Percentiles rank a stretch among this genome's conserved stretches.
phyloP scores from a whole-genome alignment of 2,329 filamentous ascomycete genomes.

The Gaeumannomyces sp. region DNA sequence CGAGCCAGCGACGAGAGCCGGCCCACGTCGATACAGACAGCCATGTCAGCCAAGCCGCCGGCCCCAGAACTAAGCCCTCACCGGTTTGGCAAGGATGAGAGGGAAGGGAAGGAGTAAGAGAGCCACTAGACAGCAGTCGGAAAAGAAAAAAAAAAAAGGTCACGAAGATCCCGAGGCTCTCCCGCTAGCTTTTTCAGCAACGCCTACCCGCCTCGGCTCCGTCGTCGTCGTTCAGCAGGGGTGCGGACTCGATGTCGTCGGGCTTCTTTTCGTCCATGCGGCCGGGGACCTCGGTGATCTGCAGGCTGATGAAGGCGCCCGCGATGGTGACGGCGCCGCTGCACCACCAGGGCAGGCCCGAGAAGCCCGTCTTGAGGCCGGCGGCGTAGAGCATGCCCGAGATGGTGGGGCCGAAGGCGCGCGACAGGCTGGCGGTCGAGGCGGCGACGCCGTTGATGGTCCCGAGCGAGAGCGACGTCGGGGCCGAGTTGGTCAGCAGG shows the following conservation, averaged over 20 bases:
- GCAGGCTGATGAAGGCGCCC: slow-evolving; percentile 69
- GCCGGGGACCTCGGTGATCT: slow-evolving; percentile 60
- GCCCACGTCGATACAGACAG: not conserved
- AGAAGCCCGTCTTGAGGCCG: slow-evolving; percentile 74
- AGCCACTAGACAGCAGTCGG: too few relatives aligned
- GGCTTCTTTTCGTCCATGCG: slow-evolving; percentile 32
- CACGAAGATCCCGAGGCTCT: too few relatives aligned
- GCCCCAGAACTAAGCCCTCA: too few relatives aligned
- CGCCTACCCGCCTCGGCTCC: not conserved
- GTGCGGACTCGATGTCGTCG: slow-evolving; percentile 31
- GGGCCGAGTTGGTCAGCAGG: slow-evolving; percentile 80
- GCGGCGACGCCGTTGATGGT: slow-evolving; percentile 90
- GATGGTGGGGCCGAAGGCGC: slow-evolving; percentile 82
- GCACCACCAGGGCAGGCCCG: slow-evolving; percentile 90
- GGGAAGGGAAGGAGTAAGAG: too few relatives aligned
- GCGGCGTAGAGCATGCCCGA: slow-evolving; percentile 79
- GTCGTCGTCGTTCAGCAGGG: slow-evolving; percentile 3
- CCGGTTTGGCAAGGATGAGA: too few relatives aligned
- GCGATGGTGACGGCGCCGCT: slow-evolving; percentile 69
- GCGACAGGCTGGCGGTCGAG: slow-evolving; percentile 81
- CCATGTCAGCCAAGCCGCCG: too few relatives aligned
- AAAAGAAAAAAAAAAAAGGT: too few relatives aligned
- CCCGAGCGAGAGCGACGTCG: slow-evolving; percentile 76
- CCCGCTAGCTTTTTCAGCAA: not conserved
- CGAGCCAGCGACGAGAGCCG: not conserved